Conservation (phyloP, 192 early-diverging fungal species). For the Linderina pennispora region DNA sequence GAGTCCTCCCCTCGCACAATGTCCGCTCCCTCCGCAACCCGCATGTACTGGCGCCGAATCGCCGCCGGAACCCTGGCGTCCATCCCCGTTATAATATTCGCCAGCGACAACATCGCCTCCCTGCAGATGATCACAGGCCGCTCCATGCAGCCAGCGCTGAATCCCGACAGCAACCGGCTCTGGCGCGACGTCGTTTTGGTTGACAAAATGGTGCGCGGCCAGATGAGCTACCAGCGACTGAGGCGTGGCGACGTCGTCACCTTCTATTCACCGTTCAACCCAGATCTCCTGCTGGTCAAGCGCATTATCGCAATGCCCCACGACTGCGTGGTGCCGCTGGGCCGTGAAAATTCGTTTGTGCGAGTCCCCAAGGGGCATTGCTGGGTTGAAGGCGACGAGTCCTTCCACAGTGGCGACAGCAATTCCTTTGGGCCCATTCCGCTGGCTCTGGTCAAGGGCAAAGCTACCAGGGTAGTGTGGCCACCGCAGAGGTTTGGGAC, state of each 20-base stretch:
- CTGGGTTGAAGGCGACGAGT: conserved; percentile 85
- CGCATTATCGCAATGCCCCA: conserved; percentile 79
- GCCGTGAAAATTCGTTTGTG: conserved; percentile 32
- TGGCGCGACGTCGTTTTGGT: conserved; percentile 62
- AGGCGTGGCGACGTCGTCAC: conserved; percentile 66
- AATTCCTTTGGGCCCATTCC: conserved; percentile 74
- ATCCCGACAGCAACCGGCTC: conserved; percentile 64
- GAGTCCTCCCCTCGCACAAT: too few relatives aligned
- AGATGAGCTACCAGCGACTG: conserved; percentile 32
- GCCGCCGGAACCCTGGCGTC: conserved; percentile 8
- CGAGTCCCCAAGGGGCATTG: conserved; percentile 71
- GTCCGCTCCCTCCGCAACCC: conserved; percentile 1
- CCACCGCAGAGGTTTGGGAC: conserved; percentile 60
- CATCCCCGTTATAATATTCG: conserved; percentile 19
- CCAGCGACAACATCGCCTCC: conserved; percentile 32
- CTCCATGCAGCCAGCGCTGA: conserved; percentile 67
- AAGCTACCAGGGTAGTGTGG: conserved; percentile 58
- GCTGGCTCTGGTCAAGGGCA: conserved; percentile 58
- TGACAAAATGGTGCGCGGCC: conserved; percentile 50
- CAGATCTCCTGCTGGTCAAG: conserved; percentile 68
- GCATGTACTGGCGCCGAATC: conserved; percentile 2
- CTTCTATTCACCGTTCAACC: conserved; percentile 59
- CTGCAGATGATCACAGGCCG: conserved; percentile 44
- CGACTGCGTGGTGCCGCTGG: conserved; percentile 51
- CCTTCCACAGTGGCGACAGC: conserved; percentile 76